Evolutionary conservation across 768 basidiomycete genomes (phyloP).

Genomic region (Pleurotus pulmonarius): DNA sequence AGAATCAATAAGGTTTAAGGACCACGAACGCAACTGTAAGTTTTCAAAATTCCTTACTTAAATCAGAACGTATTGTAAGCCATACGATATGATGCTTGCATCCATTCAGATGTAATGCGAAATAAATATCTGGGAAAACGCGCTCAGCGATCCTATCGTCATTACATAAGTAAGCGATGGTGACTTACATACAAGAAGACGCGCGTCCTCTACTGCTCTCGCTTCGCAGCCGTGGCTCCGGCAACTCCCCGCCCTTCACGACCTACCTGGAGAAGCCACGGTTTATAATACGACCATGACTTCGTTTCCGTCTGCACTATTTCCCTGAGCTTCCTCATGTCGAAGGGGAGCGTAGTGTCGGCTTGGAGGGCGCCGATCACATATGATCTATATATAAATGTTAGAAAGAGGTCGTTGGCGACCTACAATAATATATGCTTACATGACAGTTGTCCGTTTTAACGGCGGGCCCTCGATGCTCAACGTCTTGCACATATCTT

Average conservation of each 20-base stretch:
- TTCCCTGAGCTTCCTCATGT: slow-evolving; percentile 22
- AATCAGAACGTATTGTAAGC: no score
- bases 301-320: slow-evolving; percentile 26
- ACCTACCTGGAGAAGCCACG: slow-evolving; percentile 20
- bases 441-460: slow-evolving; percentile 29
- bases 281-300: slow-evolving; percentile 25
- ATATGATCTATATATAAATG: slow-evolving; percentile 21
- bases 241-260: slow-evolving; percentile 8
- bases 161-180: no score
- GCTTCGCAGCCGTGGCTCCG: no score
- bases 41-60: no score
- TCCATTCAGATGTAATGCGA: no score
- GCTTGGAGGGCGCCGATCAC: slow-evolving; percentile 25
- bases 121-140: no score
- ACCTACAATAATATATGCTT: slow-evolving; percentile 10
- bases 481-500: slow-evolving; percentile 26
- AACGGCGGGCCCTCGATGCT: slow-evolving; percentile 16
- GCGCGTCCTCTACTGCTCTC: no score
- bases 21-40: no score
- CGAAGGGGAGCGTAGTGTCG: slow-evolving; percentile 23
- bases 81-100: no score
- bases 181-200: no score
- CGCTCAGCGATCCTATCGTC: no score
- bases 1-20: no score
- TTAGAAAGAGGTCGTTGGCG: background rate